Evolutionary conservation across 2,329 filamentous ascomycete species (phyloP).

Genomic region (Fusarium sp.): DNA sequence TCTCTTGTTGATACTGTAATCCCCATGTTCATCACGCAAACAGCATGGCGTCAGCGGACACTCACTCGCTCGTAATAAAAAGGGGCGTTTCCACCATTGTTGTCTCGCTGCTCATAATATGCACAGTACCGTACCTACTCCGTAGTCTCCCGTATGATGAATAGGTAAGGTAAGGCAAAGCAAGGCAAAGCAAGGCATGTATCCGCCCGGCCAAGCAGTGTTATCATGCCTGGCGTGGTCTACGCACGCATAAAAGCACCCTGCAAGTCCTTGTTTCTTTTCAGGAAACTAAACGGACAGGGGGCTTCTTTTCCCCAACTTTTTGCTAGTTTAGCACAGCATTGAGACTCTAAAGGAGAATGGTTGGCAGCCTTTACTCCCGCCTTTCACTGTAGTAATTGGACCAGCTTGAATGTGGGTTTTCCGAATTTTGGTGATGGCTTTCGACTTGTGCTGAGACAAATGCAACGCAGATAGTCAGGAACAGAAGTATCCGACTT

Average conservation of each 20-base stretch:
- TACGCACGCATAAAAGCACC: conserved; percentile 12
- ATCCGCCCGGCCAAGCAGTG: conserved; percentile 16
- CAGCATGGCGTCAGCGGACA: conserved; percentile 42
- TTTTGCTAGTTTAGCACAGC: conserved; percentile 15
- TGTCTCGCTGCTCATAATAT: background rate
- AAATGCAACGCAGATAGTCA: conserved; percentile 9
- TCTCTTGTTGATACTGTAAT: conserved; percentile 18
- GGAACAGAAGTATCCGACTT: conserved; percentile 18
- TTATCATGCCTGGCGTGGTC: conserved; percentile 17
- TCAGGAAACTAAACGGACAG: conserved; percentile 25
- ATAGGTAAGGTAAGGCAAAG: background rate
- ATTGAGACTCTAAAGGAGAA: background rate
- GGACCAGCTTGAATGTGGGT: conserved; percentile 15
- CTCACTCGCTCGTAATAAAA: conserved; percentile 36
- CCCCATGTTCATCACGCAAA: background rate
- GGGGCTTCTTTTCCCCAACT: conserved; percentile 13
- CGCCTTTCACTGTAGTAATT: conserved; percentile 3
- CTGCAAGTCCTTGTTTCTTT: conserved; percentile 25
- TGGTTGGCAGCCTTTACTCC: conserved; percentile 16
- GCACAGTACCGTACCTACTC: conserved; percentile 2
- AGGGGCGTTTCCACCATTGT: conserved; percentile 9
- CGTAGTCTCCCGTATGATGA: conserved; percentile 1
- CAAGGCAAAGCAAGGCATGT: background rate
- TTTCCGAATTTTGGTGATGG: conserved; percentile 20
- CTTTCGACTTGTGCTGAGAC: conserved; percentile 6